Conservation (phyloP, 2,329 filamentous ascomycete species). For the Metarhizium rileyi region DNA sequence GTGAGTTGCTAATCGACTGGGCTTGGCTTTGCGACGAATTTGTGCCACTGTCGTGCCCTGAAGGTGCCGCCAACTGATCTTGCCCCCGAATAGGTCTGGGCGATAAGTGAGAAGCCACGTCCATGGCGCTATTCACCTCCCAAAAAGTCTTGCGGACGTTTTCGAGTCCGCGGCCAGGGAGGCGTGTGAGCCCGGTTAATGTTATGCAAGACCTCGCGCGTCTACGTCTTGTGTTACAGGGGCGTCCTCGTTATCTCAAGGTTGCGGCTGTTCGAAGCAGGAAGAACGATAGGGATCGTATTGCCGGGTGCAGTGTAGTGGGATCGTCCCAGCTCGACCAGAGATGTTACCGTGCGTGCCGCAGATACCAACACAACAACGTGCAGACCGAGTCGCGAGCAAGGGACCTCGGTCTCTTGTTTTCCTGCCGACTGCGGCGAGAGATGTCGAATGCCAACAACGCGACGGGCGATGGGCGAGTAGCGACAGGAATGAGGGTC, state of each 20-base stretch:
- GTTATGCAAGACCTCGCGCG: neutral
- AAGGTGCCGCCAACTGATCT: neutral
- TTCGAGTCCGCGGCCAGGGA: neutral
- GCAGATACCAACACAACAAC: neutral
- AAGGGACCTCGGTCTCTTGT: neutral
- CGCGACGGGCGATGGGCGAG: neutral
- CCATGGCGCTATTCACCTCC: neutral
- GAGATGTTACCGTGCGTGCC: neutral
- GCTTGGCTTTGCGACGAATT: constrained; percentile 10
- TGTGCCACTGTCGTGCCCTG: constrained; percentile 4
- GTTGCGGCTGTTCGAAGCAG: neutral
- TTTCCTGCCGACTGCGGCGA: neutral
- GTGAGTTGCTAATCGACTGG: constrained; percentile 14
- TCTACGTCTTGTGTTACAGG: neutral
- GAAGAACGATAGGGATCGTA: neutral
- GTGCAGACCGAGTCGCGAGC: neutral
- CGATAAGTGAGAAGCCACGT: constrained; percentile 2
- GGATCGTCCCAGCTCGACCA: neutral
- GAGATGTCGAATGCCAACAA: neutral
- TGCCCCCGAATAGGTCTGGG: constrained; percentile 1
- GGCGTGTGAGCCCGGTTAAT: neutral
- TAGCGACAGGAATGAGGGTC: neutral
- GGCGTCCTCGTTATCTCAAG: neutral
- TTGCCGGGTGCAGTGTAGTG: neutral
- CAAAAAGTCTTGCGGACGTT: neutral